A percentile compares a stretch with the other conserved stretches of the same genome.
Conservation (phyloP, 352 stramenopile genomes). For the Pythium sp. region DNA sequence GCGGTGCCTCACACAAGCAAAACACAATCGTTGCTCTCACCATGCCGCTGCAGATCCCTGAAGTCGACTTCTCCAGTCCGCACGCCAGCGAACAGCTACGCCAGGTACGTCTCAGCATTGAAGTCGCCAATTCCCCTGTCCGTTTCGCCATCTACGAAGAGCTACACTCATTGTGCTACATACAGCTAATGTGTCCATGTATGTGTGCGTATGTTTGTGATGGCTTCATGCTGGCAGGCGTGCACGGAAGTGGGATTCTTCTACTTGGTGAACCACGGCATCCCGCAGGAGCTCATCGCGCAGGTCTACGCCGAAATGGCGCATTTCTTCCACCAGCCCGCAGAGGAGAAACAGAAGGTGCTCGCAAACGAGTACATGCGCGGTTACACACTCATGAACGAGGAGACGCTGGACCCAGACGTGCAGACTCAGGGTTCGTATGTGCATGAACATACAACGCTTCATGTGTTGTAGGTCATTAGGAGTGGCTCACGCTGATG, state of each 20-base stretch:
- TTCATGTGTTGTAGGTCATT: background rate
- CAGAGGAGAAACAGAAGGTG: slow-evolving; percentile 53
- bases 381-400: slow-evolving; percentile 69
- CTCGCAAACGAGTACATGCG: slow-evolving; percentile 71
- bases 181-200: background rate
- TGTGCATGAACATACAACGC: background rate
- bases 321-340: slow-evolving; percentile 51
- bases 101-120: slow-evolving; percentile 6
- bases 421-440: slow-evolving; percentile 35
- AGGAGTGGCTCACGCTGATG: background rate
- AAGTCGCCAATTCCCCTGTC: background rate
- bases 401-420: slow-evolving; percentile 64
- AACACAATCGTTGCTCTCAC: background rate
- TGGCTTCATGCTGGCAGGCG: slow-evolving; percentile 15
- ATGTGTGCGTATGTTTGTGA: background rate
- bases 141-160: background rate
- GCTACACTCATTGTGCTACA: background rate
- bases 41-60: slow-evolving; percentile 38
- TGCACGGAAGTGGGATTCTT: slow-evolving; percentile 70
- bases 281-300: slow-evolving; percentile 28
- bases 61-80: slow-evolving; percentile 48
- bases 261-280: slow-evolving; percentile 58
- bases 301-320: slow-evolving; percentile 63
- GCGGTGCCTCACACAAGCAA: background rate
- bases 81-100: slow-evolving; percentile 45